Evolutionary conservation across 2,329 filamentous ascomycete species (phyloP), one percentile per base, ranked within the genome.

Genomic region (Monosporascus sp.): DNA sequence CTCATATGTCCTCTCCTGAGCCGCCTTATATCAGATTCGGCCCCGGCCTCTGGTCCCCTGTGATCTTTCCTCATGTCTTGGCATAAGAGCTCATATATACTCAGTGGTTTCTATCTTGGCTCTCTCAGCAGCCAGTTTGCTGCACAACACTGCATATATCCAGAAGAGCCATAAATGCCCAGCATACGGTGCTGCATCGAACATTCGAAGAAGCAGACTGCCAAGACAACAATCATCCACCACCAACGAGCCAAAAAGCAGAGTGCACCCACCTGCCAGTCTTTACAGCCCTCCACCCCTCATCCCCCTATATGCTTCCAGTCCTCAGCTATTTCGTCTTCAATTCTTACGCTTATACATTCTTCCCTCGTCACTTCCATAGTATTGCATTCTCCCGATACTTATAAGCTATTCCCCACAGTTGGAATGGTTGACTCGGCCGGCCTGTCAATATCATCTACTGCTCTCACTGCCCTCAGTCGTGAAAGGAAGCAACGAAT

Each of bases 181-280:
- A 20, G 40, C 40, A 20, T 24, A 9, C 18, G 43, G 24, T 31
- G 24, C 64, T 64, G 63, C 62, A 63, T 53, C 58, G 61, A 64
- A 64, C 49, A 55, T 64, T 65, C 61, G 57, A 59, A 59, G 60
- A 63, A 65, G 58, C 52, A 31, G 52, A 55, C 47, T 58, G 62
- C 62, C 60, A 65, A 64, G 62, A 59, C 22, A 24, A 7, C 28
- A 22, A 20, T 26, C 31, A 45, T 6, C 41, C 35, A 31, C 48
- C 46, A 41, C 48, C 40, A 55, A 54, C 46, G 14, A 20, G 17
- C 26, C 58, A 55, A 52, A 58, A 55, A 51, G 44, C 50, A 55
- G 48, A 49, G 49, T 41, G 55, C 53, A n/a, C 17, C 56, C 24
- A 48, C 52, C n/a, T 63, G 57, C 28, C 48, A 54, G 20, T 62